phyloP scores from a whole-genome alignment of 768 basidiomycete species.

The Dioszegia hungarica region DNA sequence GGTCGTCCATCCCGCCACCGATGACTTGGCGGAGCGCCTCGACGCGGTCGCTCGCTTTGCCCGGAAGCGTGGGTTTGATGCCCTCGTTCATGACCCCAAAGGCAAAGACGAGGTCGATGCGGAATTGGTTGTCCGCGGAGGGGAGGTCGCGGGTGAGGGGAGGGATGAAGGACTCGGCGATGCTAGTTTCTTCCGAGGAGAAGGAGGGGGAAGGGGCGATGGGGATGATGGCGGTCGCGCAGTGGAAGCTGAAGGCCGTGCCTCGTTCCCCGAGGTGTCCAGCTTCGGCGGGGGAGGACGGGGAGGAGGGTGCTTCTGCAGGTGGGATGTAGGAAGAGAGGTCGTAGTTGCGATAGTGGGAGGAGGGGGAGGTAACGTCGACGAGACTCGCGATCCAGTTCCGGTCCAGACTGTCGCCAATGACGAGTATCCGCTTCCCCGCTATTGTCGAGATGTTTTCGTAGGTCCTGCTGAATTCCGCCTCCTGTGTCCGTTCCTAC shows the following conservation, averaged over 20 bases:
- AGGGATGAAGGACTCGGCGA: neutral
- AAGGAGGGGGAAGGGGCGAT: neutral
- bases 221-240: neutral
- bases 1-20: neutral
- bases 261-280: too few species aligned
- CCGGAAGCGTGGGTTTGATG: neutral
- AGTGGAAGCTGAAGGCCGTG: too few species aligned
- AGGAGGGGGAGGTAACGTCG: neutral
- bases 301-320: too few species aligned
- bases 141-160: neutral
- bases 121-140: neutral
- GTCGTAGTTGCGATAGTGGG: neutral
- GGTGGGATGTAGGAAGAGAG: neutral
- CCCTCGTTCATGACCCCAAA: neutral
- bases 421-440: constrained; percentile 1
- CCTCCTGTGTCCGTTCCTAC: too few species aligned
- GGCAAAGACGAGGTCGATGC: neutral
- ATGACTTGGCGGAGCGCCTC: neutral
- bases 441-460: too few species aligned
- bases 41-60: neutral
- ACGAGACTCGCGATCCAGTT: neutral
- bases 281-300: too few species aligned
- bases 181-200: neutral
- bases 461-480: too few species aligned
- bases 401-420: neutral